Base-by-base conservation (phyloP, 805 yeast species). In the Ogataea angusta region DNA sequence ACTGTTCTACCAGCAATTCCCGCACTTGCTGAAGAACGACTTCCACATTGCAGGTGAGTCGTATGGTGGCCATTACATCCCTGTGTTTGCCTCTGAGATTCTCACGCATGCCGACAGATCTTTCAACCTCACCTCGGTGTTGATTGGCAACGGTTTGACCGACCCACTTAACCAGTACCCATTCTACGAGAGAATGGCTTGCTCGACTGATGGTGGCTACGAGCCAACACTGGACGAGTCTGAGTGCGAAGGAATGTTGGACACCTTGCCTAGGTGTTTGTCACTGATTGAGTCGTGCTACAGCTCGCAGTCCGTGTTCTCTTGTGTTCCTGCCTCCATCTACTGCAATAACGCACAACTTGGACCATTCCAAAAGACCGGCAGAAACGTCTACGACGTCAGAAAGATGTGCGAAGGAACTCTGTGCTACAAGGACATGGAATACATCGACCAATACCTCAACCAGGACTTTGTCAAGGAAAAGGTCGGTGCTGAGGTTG, bases 101-200 rank as follows among this genome's bases (percentile, higher is more conserved):
- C 62, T 77, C 52, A 66, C 70, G 29, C 78, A 76, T 48, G 71
- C 70, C n/a, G 73, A 68, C 51, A 67, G 78, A 42, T 66, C 73
- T 15, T 80, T 82, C 56, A 77, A 86, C 54, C 70, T 89, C 51
- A 68, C 84, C 10, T 85, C 96, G 3, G 81, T 90, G 14, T 59
- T 91, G 59, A 90, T 90, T 56, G 98, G 98, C 47, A 90, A 90
- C 61, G 97, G 98, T 38, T 76, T 90, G 52, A 87, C 95, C 25
- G 95, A 88, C 62, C 84, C 95, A 3, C 68, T 83, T 44, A 73
- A 76, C 32, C 96, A 89, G 70, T 81, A 83, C 57, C 75, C 75
- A 43, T 80, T 80, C 63, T 89, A 87, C 59, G 78, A 83, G 62
- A 95, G 95, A 49, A 90, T 91, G 97, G 95, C 95, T 4, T 91